Evolutionary conservation across 225 moss, liverwort and hornwort genomes (phyloP).

Genomic region (Physcomitrium patens): DNA sequence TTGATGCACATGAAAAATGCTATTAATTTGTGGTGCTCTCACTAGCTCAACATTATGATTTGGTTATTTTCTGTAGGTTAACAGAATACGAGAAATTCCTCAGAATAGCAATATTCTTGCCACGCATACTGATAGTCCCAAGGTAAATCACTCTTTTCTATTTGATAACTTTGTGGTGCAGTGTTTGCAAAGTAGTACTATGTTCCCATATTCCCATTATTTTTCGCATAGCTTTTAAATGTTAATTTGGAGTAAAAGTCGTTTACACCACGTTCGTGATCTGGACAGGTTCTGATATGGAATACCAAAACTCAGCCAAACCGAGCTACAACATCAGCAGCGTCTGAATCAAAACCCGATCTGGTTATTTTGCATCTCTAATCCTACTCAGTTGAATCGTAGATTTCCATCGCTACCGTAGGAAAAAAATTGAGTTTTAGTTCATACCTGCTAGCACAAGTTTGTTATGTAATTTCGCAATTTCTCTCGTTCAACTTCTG

Average conservation of each 20-base stretch:
- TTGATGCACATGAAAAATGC: neutral
- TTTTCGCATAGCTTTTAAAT: conserved; percentile 5
- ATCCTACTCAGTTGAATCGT: conserved; percentile 6
- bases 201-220: conserved; percentile 5
- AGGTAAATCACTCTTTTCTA: conserved; percentile 49
- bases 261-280: neutral
- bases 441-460: neutral
- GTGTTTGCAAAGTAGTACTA: conserved; percentile 4
- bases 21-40: conserved; percentile 17
- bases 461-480: neutral
- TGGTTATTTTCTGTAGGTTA: conserved; percentile 58
- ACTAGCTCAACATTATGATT: conserved; percentile 22
- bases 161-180: neutral
- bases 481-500: conserved; percentile 5
- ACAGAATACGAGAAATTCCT: conserved; percentile 92
- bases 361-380: conserved; percentile 50
- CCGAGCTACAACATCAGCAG: conserved; percentile 65
- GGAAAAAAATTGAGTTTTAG: neutral
- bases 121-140: conserved; percentile 94
- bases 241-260: neutral
- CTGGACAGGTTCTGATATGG: conserved; percentile 82
- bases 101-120: conserved; percentile 93
- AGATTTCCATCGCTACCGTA: conserved; percentile 6
- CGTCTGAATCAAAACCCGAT: conserved; percentile 77
- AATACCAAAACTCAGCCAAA: conserved; percentile 87